Evolutionary conservation across 2,329 filamentous ascomycete genomes (phyloP).

Genomic region (Diaporthe helianthi): DNA sequence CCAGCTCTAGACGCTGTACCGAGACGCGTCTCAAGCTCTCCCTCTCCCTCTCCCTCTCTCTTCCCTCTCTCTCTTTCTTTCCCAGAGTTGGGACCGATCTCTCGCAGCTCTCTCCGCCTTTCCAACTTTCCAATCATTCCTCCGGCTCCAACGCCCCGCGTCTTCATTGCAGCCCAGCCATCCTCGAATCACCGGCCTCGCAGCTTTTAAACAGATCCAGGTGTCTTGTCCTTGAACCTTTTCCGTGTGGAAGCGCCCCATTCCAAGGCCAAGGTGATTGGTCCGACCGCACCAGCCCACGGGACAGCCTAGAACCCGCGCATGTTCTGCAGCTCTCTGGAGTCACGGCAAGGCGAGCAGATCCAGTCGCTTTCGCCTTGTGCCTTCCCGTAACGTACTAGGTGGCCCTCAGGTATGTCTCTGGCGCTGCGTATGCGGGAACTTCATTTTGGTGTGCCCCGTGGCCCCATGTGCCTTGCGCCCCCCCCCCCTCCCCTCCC

Average conservation of each 20-base stretch:
- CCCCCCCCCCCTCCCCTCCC: background rate
- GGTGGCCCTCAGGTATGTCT: conserved; percentile 29
- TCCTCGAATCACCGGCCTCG: conserved; percentile 33
- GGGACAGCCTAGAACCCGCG: conserved; percentile 42
- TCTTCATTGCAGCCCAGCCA: conserved; percentile 43
- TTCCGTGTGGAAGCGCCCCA: background rate
- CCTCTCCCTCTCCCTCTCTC: no score
- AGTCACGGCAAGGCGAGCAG: conserved; percentile 27
- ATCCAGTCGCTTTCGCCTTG: conserved; percentile 22
- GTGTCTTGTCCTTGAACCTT: conserved; percentile 3
- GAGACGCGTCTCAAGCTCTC: conserved; percentile 11
- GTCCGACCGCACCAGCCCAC: conserved; percentile 20
- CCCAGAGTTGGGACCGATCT: conserved; percentile 29
- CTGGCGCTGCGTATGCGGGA: background rate
- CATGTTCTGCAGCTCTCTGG: conserved; percentile 25
- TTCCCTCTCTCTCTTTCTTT: background rate
- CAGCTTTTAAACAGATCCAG: conserved; percentile 23
- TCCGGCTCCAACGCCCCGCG: conserved; percentile 46
- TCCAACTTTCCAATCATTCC: conserved; percentile 40
- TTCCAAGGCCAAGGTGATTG: conserved; percentile 17
- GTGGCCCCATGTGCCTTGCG: conserved; percentile 6
- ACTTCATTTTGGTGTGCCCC: conserved; percentile 4
- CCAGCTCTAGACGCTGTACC: background rate
- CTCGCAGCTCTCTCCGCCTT: conserved; percentile 39
- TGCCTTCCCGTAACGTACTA: conserved; percentile 23